Conservation (phyloP, 2,329 filamentous ascomycete genomes). For the Hyphodiscus sp. region DNA sequence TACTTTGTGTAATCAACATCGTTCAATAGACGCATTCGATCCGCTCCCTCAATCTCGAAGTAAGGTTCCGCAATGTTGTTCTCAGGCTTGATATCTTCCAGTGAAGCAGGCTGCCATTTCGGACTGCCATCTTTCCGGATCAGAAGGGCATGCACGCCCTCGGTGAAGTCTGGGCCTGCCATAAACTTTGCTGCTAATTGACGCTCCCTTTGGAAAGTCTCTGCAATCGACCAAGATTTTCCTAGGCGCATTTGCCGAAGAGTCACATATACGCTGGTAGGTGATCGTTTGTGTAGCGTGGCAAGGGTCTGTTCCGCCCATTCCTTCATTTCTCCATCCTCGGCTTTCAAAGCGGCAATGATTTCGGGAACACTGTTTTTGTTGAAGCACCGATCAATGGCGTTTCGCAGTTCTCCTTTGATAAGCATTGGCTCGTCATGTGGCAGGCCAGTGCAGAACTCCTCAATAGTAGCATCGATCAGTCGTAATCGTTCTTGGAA, state of each 20-base stretch:
- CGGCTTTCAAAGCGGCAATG: conserved; percentile 44
- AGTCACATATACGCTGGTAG: conserved; percentile 79
- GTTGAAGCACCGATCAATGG: conserved; percentile 80
- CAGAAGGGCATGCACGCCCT: conserved; percentile 80
- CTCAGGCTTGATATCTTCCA: conserved; percentile 56
- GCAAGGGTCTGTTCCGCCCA: conserved; percentile 77
- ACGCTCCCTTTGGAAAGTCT: conserved; percentile 83
- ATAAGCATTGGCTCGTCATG: conserved; percentile 62
- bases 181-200: conserved; percentile 84
- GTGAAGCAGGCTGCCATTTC: conserved; percentile 66
- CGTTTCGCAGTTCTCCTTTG: conserved; percentile 62
- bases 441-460: conserved; percentile 82
- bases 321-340: conserved; percentile 42
- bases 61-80: conserved; percentile 58
- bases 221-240: conserved; percentile 67
- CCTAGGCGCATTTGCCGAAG: conserved; percentile 77
- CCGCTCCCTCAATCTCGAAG: conserved; percentile 47
- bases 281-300: conserved; percentile 72
- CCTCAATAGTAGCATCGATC: conserved; percentile 84
- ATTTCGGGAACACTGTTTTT: conserved; percentile 64
- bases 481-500: conserved; percentile 58
- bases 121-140: conserved; percentile 53
- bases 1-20: conserved; percentile 62
- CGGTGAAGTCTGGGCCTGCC: conserved; percentile 82
- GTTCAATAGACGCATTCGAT: conserved; percentile 55